These are phyloP conservation scores for Kurtzmaniella quercitrusa DNA, from an alignment of 1,139 yeast species.

Conservation along the genomic window DNA sequence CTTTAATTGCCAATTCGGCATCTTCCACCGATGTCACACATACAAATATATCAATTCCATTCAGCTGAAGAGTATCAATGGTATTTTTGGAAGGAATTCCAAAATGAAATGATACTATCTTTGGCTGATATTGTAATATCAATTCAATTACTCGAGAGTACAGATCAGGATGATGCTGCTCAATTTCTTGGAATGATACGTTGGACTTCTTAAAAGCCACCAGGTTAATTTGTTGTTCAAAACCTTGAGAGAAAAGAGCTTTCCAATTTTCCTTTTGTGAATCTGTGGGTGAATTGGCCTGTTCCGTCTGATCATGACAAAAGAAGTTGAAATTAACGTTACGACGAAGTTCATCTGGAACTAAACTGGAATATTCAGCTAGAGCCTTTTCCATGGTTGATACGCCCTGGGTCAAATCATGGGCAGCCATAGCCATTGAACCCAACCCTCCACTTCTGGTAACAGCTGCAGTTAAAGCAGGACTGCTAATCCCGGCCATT, in stretches of 20 bases:
- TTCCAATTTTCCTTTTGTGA: slow-evolving; percentile 23
- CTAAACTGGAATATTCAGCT: slow-evolving; percentile 10
- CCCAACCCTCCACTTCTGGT: slow-evolving; percentile 42
- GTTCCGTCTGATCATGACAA: slow-evolving; percentile 24
- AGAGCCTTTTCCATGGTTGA: slow-evolving; percentile 14
- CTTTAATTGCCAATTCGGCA: slow-evolving; percentile 20
- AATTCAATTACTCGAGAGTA: slow-evolving; percentile 12
- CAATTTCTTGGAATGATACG: slow-evolving; percentile 34
- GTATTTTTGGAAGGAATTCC: slow-evolving; percentile 38
- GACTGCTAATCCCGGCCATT: slow-evolving; percentile 50
- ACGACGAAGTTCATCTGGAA: slow-evolving; percentile 2
- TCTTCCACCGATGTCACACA: slow-evolving; percentile 41
- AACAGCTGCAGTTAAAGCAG: slow-evolving; percentile 35
- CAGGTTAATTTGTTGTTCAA: slow-evolving; percentile 12
- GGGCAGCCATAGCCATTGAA: slow-evolving; percentile 39
- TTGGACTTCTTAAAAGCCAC: slow-evolving; percentile 18
- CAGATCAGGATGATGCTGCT: slow-evolving; percentile 9
- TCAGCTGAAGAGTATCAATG: slow-evolving; percentile 36
- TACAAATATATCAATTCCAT: slow-evolving; percentile 50
- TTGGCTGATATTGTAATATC: slow-evolving; percentile 20
- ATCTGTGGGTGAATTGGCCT: slow-evolving; percentile 12
- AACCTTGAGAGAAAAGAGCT: slow-evolving; percentile 13
- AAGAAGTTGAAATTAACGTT: slow-evolving; percentile 46
- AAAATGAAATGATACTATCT: slow-evolving; percentile 47
- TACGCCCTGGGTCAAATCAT: slow-evolving; percentile 19